These are phyloP conservation scores for Tuber borchii DNA, from an alignment of 495 filamentous ascomycete species.

Conservation along the genomic window DNA sequence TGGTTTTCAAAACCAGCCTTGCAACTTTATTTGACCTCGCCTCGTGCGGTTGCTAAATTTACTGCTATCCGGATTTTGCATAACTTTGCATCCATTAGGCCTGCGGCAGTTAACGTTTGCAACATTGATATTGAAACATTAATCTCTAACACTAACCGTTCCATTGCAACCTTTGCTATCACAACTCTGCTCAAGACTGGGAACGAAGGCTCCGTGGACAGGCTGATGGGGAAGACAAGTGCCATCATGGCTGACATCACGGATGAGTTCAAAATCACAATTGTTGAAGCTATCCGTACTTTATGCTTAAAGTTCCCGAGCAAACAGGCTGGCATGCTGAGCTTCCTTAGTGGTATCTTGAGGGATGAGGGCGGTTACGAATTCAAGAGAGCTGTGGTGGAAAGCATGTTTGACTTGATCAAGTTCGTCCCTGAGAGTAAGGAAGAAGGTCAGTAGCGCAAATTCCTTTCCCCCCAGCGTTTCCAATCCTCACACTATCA, in stretches of 20 bases:
- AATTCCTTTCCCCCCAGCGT: not conserved
- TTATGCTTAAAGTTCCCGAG: slow-evolving; percentile 94
- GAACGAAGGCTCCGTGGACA: slow-evolving; percentile 93
- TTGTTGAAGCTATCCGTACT: slow-evolving; percentile 95
- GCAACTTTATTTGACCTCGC: slow-evolving; percentile 94
- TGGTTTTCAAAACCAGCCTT: slow-evolving; percentile 50
- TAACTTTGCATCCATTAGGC: slow-evolving; percentile 90
- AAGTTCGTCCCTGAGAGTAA: slow-evolving; percentile 97
- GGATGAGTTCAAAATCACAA: slow-evolving; percentile 98
- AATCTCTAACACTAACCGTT: slow-evolving; percentile 93
- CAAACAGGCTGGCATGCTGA: slow-evolving; percentile 96
- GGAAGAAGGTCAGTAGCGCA: slow-evolving; percentile 62
- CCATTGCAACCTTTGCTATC: slow-evolving; percentile 96
- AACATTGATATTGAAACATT: slow-evolving; percentile 94
- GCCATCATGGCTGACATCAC: slow-evolving; percentile 97
- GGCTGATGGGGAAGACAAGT: slow-evolving; percentile 96
- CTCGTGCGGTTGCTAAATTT: slow-evolving; percentile 93
- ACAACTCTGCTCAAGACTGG: slow-evolving; percentile 96
- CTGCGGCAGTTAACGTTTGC: slow-evolving; percentile 82
- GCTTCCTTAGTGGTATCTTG: slow-evolving; percentile 89
- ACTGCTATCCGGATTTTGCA: slow-evolving; percentile 95
- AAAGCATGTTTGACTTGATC: slow-evolving; percentile 99
- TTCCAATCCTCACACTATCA: slow-evolving; percentile 8
- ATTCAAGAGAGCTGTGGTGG: slow-evolving; percentile 94
- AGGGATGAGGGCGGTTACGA: slow-evolving; percentile 97